phyloP scores from a whole-genome alignment of 2,329 filamentous ascomycete genomes.

The Podosphaera xanthii region DNA sequence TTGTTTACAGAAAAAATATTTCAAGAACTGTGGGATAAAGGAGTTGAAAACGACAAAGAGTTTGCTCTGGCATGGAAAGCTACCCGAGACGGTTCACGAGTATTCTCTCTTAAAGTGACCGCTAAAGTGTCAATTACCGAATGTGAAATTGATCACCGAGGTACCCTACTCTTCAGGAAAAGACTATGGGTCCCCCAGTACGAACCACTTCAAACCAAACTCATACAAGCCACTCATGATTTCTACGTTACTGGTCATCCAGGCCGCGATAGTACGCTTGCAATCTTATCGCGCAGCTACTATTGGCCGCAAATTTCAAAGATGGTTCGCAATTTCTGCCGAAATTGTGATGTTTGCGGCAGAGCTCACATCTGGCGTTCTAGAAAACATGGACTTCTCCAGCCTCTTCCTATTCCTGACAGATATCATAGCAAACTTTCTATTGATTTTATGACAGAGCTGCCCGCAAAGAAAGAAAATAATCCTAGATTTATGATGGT shows the following conservation, averaged over 20 bases:
- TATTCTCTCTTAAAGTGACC: background rate
- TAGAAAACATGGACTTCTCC: background rate
- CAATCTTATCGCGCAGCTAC: background rate
- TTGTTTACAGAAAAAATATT: background rate
- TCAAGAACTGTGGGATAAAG: background rate
- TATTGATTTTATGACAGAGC: background rate
- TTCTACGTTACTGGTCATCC: background rate
- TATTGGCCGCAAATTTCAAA: background rate
- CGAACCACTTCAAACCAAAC: background rate
- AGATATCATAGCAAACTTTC: background rate
- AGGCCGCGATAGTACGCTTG: background rate
- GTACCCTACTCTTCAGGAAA: background rate
- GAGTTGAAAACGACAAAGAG: background rate
- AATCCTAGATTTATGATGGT: background rate
- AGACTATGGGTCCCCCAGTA: background rate
- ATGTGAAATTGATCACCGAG: background rate
- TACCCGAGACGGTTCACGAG: background rate
- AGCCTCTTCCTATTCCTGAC: background rate
- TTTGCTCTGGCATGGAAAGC: background rate
- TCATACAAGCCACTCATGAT: background rate
- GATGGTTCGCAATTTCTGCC: background rate
- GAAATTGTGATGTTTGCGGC: background rate
- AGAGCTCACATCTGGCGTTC: background rate
- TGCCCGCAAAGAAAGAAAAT: background rate
- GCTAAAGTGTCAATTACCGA: background rate